Evolutionary conservation across 768 basidiomycete genomes (phyloP), one percentile per base, ranked within the genome.

Genomic region (Chalciporus piperatus): DNA sequence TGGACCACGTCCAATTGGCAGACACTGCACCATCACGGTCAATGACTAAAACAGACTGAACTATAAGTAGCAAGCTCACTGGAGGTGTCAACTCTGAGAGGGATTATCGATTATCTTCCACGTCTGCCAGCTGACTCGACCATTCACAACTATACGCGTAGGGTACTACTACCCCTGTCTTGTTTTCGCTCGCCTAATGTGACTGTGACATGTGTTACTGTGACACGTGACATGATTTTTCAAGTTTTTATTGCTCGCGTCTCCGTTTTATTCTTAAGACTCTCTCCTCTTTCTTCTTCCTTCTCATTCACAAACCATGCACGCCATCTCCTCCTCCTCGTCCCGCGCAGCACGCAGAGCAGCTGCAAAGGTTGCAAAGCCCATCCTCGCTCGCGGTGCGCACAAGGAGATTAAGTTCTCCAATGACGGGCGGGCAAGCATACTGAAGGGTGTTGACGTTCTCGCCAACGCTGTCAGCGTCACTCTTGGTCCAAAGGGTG

Each of bases 371-470:
- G 76, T 79, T 22, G 70, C 75, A 12, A 77, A 77, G 64, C 79
- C 83, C 52, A 59, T 77, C 11, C 62, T 83, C n/a, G 70, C 72
- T 35, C 85, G 91, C 51, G 85, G 87, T 54, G 88, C 84, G 16
- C 91, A 95, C 82, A 97, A 97, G 81, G 94, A 97, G 70, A 90
- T 98, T 70, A 87, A 89, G 74, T 98, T 98, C 74, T 89, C 88
- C 66, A 95, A 98, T 70, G 92, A 93, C 59, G 94, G 94, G 59
- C 83, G 95, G 57, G 92, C 93, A 27, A 83, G 84, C 72, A 96
- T 97, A 74, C 80, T 98, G 60, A 88, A 87, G 70, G 96, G 96
- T 72, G 94, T 99, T 57, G 95, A 98, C 74, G 78, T 96, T 63
- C 85, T 99, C 59, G 95, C 96, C 53, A 93, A 98, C 70, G 95